Evolutionary conservation across 768 basidiomycete genomes (phyloP).

Genomic region (Russula foetens): DNA sequence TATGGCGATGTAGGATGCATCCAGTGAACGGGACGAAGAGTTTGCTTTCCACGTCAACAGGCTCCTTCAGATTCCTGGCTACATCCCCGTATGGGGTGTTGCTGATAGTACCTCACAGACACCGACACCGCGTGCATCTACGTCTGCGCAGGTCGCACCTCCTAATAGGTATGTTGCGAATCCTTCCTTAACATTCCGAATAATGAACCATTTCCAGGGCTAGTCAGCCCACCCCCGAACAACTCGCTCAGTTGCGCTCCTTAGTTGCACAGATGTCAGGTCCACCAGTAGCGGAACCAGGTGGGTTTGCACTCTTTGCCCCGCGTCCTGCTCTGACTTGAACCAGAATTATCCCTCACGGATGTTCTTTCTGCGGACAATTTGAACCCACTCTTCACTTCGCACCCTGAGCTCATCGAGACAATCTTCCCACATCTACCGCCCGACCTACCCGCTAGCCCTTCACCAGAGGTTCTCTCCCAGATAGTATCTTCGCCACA

Average conservation of each 20-base stretch:
- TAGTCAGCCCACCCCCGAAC: conserved; percentile 44
- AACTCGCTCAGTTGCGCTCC: conserved; percentile 52
- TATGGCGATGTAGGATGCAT: conserved; percentile 46
- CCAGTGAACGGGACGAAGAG: conserved; percentile 58
- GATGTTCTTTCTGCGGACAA: conserved; percentile 72
- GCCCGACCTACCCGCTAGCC: conserved; percentile 60
- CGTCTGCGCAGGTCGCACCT: conserved; percentile 31
- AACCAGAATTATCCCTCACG: conserved; percentile 53
- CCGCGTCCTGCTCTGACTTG: conserved; percentile 7
- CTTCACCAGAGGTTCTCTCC: conserved; percentile 60
- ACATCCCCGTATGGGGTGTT: conserved; percentile 48
- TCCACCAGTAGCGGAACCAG: conserved; percentile 28
- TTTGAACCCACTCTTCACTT: conserved; percentile 60
- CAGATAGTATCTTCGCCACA: conserved; percentile 77
- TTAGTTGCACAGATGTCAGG: conserved; percentile 38
- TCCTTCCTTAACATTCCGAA: background rate
- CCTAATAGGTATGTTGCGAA: conserved; percentile 7
- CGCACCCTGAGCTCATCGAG: conserved; percentile 59
- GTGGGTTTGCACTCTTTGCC: conserved; percentile 22
- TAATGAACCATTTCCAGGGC: conserved; percentile 1
- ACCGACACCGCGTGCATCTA: conserved; percentile 37
- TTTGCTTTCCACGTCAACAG: conserved; percentile 67
- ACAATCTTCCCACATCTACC: conserved; percentile 79
- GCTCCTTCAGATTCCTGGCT: conserved; percentile 58
- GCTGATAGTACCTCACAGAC: conserved; percentile 29